These are phyloP conservation scores for Mycena alexandri DNA, from an alignment of 768 basidiomycete genomes.

Conservation along the genomic window DNA sequence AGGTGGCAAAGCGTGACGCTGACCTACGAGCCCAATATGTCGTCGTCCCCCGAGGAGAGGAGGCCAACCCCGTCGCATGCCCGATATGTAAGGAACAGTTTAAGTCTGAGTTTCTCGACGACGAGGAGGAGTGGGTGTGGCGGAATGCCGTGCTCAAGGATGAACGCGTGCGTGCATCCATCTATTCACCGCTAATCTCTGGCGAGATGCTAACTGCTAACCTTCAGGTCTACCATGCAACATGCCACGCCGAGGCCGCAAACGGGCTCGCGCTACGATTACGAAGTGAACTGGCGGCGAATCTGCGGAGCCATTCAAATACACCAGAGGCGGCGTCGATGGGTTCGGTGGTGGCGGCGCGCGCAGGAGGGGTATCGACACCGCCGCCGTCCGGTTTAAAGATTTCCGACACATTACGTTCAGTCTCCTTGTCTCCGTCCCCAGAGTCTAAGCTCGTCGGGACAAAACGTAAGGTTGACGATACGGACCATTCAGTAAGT, in stretches of 20 bases:
- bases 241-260: slow-evolving; percentile 89
- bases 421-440: slow-evolving; percentile 62
- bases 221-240: slow-evolving; percentile 90
- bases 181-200: not conserved
- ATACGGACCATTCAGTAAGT: slow-evolving; percentile 56
- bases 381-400: slow-evolving; percentile 53
- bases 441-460: slow-evolving; percentile 67
- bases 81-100: slow-evolving; percentile 96
- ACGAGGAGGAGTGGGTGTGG: slow-evolving; percentile 99
- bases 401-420: slow-evolving; percentile 48
- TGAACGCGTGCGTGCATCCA: slow-evolving; percentile 72
- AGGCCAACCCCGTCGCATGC: slow-evolving; percentile 86
- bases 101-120: slow-evolving; percentile 92
- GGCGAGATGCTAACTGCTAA: not conserved
- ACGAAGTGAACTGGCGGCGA: slow-evolving; percentile 66
- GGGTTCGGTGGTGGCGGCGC: slow-evolving; percentile 46
- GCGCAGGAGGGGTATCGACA: slow-evolving; percentile 38
- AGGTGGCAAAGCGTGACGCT: slow-evolving; percentile 79
- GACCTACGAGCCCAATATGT: slow-evolving; percentile 84
- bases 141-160: slow-evolving; percentile 89
- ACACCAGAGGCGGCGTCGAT: slow-evolving; percentile 68
- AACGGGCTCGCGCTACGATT: slow-evolving; percentile 77
- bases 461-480: slow-evolving; percentile 83
- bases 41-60: slow-evolving; percentile 90
- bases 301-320: slow-evolving; percentile 74